Percentiles rank a stretch among this genome's conserved stretches.
Conservation (phyloP, 2,329 filamentous ascomycete species). For the Lithohypha guttulata region DNA sequence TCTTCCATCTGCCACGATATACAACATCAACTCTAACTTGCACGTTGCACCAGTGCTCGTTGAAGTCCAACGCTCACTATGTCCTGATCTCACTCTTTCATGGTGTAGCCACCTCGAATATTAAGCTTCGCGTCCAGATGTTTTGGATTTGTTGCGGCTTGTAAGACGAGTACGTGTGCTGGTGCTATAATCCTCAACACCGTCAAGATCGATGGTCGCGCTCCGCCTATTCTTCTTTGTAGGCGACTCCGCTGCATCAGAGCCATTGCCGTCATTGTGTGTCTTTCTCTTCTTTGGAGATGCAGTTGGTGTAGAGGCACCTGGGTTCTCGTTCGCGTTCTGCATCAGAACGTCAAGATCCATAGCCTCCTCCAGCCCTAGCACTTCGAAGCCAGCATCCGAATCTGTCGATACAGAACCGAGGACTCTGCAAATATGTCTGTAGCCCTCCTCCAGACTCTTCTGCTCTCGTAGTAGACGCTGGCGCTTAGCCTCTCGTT, state of each 20-base stretch:
- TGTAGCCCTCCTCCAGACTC: not conserved
- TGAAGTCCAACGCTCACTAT: too few relatives aligned
- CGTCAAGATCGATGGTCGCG: too few relatives aligned
- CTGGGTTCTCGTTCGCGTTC: not conserved
- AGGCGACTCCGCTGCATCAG: not conserved
- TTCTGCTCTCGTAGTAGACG: not conserved
- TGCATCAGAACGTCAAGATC: not conserved
- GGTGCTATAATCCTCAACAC: too few relatives aligned
- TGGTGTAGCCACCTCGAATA: too few relatives aligned
- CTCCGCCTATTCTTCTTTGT: not conserved
- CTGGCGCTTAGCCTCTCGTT: slow-evolving; percentile 4
- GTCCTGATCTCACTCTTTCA: too few relatives aligned
- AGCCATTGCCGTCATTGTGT: not conserved
- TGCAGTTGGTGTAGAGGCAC: not conserved
- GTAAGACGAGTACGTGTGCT: too few relatives aligned
- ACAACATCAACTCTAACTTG: too few relatives aligned
- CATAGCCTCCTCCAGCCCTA: not conserved
- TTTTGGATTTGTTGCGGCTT: too few relatives aligned
- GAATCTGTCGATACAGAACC: not conserved
- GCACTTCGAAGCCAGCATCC: not conserved
- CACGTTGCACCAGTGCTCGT: too few relatives aligned
- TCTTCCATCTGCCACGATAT: too few relatives aligned
- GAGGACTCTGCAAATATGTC: not conserved
- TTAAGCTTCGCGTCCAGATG: too few relatives aligned
- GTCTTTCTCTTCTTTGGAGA: not conserved